Conservation (phyloP, 2,329 filamentous ascomycete genomes). For the Colletotrichum chrysophilum region DNA sequence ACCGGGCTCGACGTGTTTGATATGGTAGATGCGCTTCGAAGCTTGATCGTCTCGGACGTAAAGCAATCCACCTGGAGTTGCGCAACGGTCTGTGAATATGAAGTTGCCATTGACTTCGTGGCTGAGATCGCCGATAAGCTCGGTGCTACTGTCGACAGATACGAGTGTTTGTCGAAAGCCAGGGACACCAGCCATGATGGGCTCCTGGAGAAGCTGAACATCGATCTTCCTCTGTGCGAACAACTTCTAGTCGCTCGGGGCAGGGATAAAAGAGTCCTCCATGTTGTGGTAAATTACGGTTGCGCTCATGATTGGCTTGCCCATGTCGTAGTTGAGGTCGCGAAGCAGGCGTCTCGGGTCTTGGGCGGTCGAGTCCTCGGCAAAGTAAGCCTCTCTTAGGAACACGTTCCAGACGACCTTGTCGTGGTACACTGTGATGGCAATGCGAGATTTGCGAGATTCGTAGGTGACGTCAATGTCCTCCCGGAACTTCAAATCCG, state of each 20-base stretch:
- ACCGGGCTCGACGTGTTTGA: background rate
- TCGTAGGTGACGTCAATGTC: slow-evolving; percentile 17
- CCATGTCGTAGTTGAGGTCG: background rate
- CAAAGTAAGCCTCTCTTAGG: background rate
- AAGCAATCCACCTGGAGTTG: background rate
- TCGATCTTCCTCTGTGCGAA: slow-evolving; percentile 1
- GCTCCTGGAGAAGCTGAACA: background rate
- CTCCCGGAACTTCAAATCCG: slow-evolving; percentile 3
- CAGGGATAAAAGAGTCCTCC: background rate
- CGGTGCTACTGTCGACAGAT: background rate
- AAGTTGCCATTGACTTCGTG: background rate
- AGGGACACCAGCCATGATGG: background rate
- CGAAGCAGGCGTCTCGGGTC: background rate
- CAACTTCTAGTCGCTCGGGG: slow-evolving; percentile 3
- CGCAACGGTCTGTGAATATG: background rate
- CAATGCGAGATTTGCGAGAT: slow-evolving; percentile 1
- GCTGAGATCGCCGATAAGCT: background rate
- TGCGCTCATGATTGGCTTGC: slow-evolving; percentile 1
- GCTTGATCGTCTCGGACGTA: background rate
- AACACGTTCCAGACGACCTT: slow-evolving; percentile 21
- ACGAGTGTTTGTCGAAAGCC: background rate
- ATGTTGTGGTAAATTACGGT: background rate
- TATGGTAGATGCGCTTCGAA: background rate
- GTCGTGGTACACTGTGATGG: background rate
- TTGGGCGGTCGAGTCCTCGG: background rate